phyloP scores from a whole-genome alignment of 345 rosid genomes.

The Erysimum cheiranthoides region DNA sequence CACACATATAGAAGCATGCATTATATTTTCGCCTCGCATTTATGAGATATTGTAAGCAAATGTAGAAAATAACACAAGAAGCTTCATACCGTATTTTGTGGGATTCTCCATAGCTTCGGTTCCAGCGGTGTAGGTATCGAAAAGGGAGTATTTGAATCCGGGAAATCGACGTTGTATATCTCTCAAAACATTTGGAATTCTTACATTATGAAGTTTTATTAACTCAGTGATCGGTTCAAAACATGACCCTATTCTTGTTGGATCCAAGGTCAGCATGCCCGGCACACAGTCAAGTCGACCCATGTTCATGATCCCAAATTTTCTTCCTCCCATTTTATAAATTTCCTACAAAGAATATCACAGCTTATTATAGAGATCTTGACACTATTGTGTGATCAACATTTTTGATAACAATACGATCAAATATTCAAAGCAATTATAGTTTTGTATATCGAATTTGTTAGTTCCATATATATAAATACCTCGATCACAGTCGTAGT shows the following conservation, averaged over 20 bases:
- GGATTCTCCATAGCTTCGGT: slow-evolving; percentile 58
- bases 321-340: slow-evolving; percentile 66
- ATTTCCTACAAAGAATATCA: slow-evolving; percentile 53
- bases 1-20: not conserved
- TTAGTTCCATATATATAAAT: slow-evolving; percentile 26
- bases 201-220: slow-evolving; percentile 60
- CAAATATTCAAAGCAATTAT: not conserved
- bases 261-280: slow-evolving; percentile 47
- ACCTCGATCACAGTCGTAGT: slow-evolving; percentile 48
- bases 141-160: slow-evolving; percentile 68
- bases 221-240: slow-evolving; percentile 47
- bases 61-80: not conserved
- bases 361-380: not conserved
- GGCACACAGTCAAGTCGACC: slow-evolving; percentile 74
- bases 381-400: not conserved
- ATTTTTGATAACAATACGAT: slow-evolving; percentile 2
- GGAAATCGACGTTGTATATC: slow-evolving; percentile 49
- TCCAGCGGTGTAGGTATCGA: slow-evolving; percentile 49
- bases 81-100: slow-evolving; percentile 60
- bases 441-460: not conserved
- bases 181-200: slow-evolving; percentile 48
- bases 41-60: not conserved
- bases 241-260: slow-evolving; percentile 56
- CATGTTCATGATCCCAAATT: slow-evolving; percentile 67
- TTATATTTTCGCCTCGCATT: not conserved